These are phyloP conservation scores for Cladophialophora carrionii DNA, from an alignment of 2,329 filamentous ascomycete species.

Conservation along the genomic window DNA sequence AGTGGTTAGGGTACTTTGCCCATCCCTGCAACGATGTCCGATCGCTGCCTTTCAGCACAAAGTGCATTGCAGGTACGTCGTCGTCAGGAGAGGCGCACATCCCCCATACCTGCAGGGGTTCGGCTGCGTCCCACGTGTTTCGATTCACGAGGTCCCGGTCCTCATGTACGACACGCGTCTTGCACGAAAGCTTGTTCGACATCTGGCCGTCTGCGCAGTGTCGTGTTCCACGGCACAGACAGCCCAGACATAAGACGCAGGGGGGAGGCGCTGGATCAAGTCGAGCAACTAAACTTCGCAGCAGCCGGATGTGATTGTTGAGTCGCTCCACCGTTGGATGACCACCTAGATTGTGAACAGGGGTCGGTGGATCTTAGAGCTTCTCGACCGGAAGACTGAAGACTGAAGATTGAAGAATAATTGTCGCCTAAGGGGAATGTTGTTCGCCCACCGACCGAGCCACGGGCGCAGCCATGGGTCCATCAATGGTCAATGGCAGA, in stretches of 20 bases:
- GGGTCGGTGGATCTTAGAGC: background rate
- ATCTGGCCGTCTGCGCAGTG: too few species aligned
- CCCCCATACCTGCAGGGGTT: background rate
- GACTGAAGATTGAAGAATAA: background rate
- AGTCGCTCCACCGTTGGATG: background rate
- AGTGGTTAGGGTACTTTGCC: background rate
- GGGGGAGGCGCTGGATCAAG: too few species aligned
- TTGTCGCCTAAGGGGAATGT: background rate
- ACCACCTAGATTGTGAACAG: background rate
- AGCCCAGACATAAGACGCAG: too few species aligned
- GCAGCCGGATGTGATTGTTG: background rate
- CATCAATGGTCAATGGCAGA: background rate
- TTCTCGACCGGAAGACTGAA: background rate
- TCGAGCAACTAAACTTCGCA: too few species aligned
- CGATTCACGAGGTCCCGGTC: too few species aligned
- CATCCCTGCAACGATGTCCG: background rate
- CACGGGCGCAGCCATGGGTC: background rate
- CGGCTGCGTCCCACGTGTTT: too few species aligned
- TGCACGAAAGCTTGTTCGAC: too few species aligned
- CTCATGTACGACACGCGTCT: too few species aligned
- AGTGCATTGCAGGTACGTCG: too few species aligned
- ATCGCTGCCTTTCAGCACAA: too few species aligned
- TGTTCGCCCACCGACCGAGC: background rate
- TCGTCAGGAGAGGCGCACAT: background rate
- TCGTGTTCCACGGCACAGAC: too few species aligned